Percentiles rank a stretch among this genome's conserved stretches.
Conservation (phyloP, 768 basidiomycete genomes). For the Suillus plorans region DNA sequence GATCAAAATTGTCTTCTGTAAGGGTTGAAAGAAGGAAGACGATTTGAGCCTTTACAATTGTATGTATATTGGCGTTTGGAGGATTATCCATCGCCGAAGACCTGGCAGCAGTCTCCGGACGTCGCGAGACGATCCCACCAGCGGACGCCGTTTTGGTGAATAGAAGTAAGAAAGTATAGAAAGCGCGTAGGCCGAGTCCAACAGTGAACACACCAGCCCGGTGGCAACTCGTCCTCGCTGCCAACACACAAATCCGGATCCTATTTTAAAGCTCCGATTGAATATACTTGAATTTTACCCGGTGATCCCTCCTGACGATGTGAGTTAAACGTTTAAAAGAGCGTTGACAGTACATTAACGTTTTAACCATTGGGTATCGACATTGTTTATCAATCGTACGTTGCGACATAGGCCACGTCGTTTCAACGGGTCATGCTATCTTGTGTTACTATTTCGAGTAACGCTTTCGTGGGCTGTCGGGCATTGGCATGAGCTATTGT, state of each 20-base stretch:
- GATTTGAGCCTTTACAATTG: constrained; percentile 95
- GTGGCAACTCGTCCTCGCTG: constrained; percentile 15
- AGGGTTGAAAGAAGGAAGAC: constrained; percentile 95
- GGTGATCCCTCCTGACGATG: not conserved
- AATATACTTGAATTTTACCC: constrained; percentile 1
- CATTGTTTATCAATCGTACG: too few species aligned
- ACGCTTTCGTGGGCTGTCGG: not conserved
- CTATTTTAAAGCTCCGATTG: constrained; percentile 20
- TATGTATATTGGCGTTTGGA: constrained; percentile 83
- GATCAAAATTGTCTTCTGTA: constrained; percentile 95
- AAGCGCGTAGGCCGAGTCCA: constrained; percentile 32
- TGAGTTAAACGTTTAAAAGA: too few species aligned
- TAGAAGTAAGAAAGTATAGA: constrained; percentile 31
- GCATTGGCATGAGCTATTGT: not conserved
- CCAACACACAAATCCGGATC: constrained; percentile 14
- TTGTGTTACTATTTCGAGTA: not conserved
- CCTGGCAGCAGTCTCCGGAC: constrained; percentile 77
- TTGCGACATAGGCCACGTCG: not conserved
- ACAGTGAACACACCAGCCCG: constrained; percentile 26
- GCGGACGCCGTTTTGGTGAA: constrained; percentile 64
- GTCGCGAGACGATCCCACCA: constrained; percentile 65
- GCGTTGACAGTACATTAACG: too few species aligned
- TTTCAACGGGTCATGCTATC: not conserved
- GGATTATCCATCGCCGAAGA: constrained; percentile 83
- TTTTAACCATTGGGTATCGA: too few species aligned